Percentiles rank a stretch among this genome's conserved stretches.
Conservation (phyloP, 441 rosid species). For the Pelargonium cotyledonis region DNA sequence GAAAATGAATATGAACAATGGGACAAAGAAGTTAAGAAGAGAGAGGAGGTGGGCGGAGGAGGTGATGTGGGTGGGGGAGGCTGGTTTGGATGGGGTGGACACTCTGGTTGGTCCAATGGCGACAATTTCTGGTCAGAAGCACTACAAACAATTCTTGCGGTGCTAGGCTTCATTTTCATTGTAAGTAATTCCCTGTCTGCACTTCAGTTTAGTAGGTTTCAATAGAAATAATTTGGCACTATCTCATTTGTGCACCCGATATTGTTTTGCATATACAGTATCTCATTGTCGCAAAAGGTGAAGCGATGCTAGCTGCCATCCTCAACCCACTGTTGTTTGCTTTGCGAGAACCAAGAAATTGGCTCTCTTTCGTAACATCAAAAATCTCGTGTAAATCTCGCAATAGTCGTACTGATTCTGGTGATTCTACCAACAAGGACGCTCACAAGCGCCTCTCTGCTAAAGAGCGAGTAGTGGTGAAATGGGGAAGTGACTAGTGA, state of each 20-base stretch:
- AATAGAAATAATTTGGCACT: background rate
- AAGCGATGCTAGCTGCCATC: constrained; percentile 54
- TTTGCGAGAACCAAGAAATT: constrained; percentile 58
- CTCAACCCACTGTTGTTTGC: constrained; percentile 63
- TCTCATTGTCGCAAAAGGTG: constrained; percentile 66
- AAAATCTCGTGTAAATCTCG: constrained; percentile 34
- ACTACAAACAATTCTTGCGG: constrained; percentile 53
- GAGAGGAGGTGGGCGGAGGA: constrained; percentile 73
- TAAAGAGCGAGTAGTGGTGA: constrained; percentile 61
- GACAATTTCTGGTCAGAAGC: constrained; percentile 75
- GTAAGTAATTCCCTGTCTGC: constrained; percentile 33
- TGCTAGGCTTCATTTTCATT: constrained; percentile 57
- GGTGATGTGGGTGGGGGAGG: constrained; percentile 65
- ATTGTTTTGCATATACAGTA: constrained; percentile 38
- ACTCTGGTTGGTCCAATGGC: constrained; percentile 68
- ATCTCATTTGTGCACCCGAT: background rate
- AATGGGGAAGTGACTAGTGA: constrained; percentile 75
- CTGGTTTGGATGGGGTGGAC: constrained; percentile 80
- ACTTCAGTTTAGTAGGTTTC: background rate
- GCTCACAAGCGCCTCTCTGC: constrained; percentile 41
- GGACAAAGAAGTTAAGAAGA: constrained; percentile 73
- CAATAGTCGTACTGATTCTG: constrained; percentile 19
- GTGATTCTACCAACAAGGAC: constrained; percentile 30
- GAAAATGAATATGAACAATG: constrained; percentile 72
- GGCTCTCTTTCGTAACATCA: constrained; percentile 42